Evolutionary conservation across 345 rosid genomes (phyloP).

Genomic region (Brassica cretica): DNA sequence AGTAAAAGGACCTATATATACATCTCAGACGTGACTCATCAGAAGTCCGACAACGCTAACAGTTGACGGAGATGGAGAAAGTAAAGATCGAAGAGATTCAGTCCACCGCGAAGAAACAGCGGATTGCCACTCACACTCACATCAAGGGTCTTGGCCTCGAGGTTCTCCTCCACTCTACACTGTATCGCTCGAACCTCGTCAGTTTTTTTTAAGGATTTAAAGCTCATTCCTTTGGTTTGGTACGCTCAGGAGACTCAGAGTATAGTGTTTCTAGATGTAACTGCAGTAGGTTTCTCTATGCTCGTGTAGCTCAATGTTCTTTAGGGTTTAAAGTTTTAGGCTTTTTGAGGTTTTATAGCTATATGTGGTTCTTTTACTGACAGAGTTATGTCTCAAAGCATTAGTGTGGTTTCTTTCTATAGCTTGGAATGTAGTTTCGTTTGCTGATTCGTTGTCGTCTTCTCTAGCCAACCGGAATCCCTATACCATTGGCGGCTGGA

Average conservation of each 20-base stretch:
- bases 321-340: neutral
- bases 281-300: neutral
- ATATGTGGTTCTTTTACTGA: neutral
- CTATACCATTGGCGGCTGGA: conserved; percentile 80
- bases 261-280: neutral
- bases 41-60: neutral
- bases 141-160: conserved; percentile 99
- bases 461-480: conserved; percentile 66
- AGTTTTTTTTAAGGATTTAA: neutral
- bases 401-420: neutral
- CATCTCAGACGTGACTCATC: neutral
- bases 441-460: conserved; percentile 6
- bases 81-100: conserved; percentile 95
- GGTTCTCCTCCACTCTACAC: conserved; percentile 41
- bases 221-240: neutral
- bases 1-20: neutral
- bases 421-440: neutral
- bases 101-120: conserved; percentile 93
- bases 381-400: neutral
- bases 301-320: neutral
- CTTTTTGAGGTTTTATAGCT: neutral
- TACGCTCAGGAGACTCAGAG: neutral
- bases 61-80: conserved; percentile 47
- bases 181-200: neutral
- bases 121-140: conserved; percentile 95